These are phyloP conservation scores for Diplodia sapinea DNA, from an alignment of 2,329 filamentous ascomycete genomes.

Conservation along the genomic window DNA sequence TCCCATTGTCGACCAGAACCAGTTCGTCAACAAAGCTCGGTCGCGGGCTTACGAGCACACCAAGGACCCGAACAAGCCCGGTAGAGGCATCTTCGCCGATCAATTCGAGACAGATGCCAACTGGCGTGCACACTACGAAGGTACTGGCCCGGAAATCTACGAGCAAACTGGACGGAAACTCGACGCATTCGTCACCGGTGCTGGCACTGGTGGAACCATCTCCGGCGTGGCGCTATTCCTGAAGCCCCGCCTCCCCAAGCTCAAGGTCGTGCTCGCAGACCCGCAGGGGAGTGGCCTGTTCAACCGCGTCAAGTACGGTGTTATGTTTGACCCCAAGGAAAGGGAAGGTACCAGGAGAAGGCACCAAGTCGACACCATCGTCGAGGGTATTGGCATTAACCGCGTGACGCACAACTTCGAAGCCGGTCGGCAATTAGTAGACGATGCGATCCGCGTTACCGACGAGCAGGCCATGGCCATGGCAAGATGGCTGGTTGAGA, in stretches of 20 bases:
- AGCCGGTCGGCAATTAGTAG: slow-evolving; percentile 80
- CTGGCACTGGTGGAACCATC: slow-evolving; percentile 92
- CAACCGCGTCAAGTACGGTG: slow-evolving; percentile 89
- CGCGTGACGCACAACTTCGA: slow-evolving; percentile 94
- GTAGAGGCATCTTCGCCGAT: slow-evolving; percentile 89
- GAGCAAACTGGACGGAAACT: slow-evolving; percentile 74
- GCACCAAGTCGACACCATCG: slow-evolving; percentile 91
- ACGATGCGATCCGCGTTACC: slow-evolving; percentile 86
- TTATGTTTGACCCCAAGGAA: slow-evolving; percentile 93
- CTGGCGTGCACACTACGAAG: slow-evolving; percentile 79
- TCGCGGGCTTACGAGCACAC: slow-evolving; percentile 78
- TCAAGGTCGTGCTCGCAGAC: slow-evolving; percentile 84
- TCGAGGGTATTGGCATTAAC: slow-evolving; percentile 96
- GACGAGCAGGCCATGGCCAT: slow-evolving; percentile 89
- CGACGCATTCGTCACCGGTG: slow-evolving; percentile 90
- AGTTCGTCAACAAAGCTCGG: slow-evolving; percentile 93
- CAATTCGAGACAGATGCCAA: slow-evolving; percentile 95
- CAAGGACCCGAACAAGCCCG: slow-evolving; percentile 60
- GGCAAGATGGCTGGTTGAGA: slow-evolving; percentile 95
- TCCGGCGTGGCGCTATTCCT: slow-evolving; percentile 83
- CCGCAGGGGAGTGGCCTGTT: slow-evolving; percentile 92
- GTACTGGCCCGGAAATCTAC: slow-evolving; percentile 90
- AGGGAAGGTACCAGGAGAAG: slow-evolving; percentile 86
- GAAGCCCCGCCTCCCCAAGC: slow-evolving; percentile 69
- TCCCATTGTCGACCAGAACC: slow-evolving; percentile 88